phyloP scores from a whole-genome alignment of 176 grass and related monocot genomes.

The Carex parvula region DNA sequence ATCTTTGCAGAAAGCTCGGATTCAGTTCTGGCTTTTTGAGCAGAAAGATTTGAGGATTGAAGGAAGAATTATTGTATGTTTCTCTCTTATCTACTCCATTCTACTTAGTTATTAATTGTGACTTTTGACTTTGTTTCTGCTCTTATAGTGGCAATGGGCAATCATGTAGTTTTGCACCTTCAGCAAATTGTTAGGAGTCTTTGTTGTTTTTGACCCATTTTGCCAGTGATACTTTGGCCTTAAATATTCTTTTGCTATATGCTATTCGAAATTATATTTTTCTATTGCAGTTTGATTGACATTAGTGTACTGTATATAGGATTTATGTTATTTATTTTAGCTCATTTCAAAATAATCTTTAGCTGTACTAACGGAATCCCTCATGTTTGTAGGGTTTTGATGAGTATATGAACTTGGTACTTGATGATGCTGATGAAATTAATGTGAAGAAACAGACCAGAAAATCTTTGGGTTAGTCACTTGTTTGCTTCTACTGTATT shows the following conservation, averaged over 20 bases:
- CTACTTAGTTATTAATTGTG: neutral
- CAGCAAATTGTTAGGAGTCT: neutral
- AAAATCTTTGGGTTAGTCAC: conserved; percentile 60
- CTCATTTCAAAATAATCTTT: neutral
- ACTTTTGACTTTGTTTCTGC: neutral
- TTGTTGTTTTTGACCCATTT: neutral
- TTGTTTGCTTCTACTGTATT: neutral
- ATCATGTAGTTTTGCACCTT: neutral
- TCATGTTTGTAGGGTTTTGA: conserved; percentile 67
- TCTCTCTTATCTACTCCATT: neutral
- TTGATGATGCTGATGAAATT: conserved; percentile 90
- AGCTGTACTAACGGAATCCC: neutral
- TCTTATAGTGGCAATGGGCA: neutral
- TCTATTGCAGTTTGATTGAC: neutral
- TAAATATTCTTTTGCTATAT: neutral
- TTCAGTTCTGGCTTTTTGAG: conserved; percentile 96
- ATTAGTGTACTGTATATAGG: neutral
- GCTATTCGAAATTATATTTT: neutral
- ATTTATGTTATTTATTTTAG: neutral
- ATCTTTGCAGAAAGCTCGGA: conserved; percentile 84
- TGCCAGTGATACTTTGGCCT: neutral
- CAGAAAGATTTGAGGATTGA: conserved; percentile 94
- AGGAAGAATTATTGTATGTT: conserved; percentile 86
- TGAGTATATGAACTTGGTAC: conserved; percentile 98
- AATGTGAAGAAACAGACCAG: conserved; percentile 81